A percentile compares a stretch with the other conserved stretches of the same genome.
These are phyloP conservation scores for Leptoxyphium fumago DNA, from an alignment of 2,329 filamentous ascomycete genomes.

Conservation along the genomic window DNA sequence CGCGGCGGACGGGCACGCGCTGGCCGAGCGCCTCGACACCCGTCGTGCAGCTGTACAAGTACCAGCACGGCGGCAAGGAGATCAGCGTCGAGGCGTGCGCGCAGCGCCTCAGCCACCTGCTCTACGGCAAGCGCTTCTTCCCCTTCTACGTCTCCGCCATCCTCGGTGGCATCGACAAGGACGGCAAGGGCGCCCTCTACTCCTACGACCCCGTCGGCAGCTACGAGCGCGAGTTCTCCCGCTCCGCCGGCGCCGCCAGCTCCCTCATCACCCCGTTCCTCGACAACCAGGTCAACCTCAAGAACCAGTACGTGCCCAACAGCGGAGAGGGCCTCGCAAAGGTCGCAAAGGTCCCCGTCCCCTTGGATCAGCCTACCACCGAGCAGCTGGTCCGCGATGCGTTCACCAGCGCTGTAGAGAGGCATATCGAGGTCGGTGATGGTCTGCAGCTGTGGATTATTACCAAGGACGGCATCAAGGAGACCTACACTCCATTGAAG, in stretches of 20 bases:
- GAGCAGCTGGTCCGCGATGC: conserved; percentile 89
- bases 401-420: conserved; percentile 93
- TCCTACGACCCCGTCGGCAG: conserved; percentile 96
- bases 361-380: conserved; percentile 57
- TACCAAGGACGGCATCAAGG: conserved; percentile 75
- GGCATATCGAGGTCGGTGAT: conserved; percentile 98
- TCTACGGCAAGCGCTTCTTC: conserved; percentile 97
- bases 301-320: conserved; percentile 90
- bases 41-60: conserved; percentile 97
- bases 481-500: conserved; percentile 75
- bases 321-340: conserved; percentile 73
- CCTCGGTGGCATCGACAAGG: conserved; percentile 82
- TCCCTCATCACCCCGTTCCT: conserved; percentile 98
- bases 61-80: conserved; percentile 90
- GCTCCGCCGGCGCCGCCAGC: conserved; percentile 69
- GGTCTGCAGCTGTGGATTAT: conserved; percentile 90
- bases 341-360: conserved; percentile 52
- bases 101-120: conserved; percentile 83
- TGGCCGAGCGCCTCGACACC: conserved; percentile 90
- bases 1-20: conserved; percentile 80
- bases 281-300: conserved; percentile 99
- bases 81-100: conserved; percentile 92
- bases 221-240: conserved; percentile 93
- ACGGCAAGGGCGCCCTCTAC: conserved; percentile 87
- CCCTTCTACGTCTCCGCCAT: conserved; percentile 97